phyloP scores from a whole-genome alignment of 202 grass and related monocot species.

The Thinopyrum obtusiflorum region DNA sequence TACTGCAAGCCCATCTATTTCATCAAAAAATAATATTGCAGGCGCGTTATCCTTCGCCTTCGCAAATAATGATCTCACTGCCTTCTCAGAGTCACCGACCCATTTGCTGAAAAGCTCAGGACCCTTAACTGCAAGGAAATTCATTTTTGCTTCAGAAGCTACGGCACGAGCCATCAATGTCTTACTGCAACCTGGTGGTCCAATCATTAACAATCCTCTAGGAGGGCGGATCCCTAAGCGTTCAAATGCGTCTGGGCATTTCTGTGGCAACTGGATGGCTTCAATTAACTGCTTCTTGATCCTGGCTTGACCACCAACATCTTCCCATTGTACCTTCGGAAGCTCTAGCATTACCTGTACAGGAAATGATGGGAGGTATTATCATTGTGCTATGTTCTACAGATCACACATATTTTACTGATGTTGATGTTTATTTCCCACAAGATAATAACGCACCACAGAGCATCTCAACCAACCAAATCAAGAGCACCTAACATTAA shows the following conservation, averaged over 20 bases:
- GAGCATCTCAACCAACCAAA: not conserved
- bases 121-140: constrained; percentile 92
- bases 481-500: not conserved
- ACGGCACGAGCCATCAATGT: constrained; percentile 93
- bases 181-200: constrained; percentile 96
- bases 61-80: constrained; percentile 71
- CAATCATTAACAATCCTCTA: constrained; percentile 82
- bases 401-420: constrained; percentile 29
- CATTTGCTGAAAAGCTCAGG: constrained; percentile 98
- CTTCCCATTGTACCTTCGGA: constrained; percentile 79
- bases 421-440: not conserved
- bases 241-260: constrained; percentile 62
- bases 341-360: constrained; percentile 83
- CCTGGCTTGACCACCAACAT: constrained; percentile 81
- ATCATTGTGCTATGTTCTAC: not conserved
- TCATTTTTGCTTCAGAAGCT: constrained; percentile 90
- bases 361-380: constrained; percentile 28
- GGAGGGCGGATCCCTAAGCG: constrained; percentile 64
- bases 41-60: constrained; percentile 85
- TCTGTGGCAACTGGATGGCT: constrained; percentile 73
- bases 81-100: constrained; percentile 93
- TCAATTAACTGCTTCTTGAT: constrained; percentile 87
- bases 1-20: constrained; percentile 93
- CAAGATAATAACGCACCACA: not conserved
- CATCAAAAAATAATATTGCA: constrained; percentile 94